A percentile compares a stretch with the other conserved stretches of the same genome.
These are phyloP conservation scores for Acacia pycnantha DNA, from an alignment of 331 rosid genomes.

Conservation along the genomic window DNA sequence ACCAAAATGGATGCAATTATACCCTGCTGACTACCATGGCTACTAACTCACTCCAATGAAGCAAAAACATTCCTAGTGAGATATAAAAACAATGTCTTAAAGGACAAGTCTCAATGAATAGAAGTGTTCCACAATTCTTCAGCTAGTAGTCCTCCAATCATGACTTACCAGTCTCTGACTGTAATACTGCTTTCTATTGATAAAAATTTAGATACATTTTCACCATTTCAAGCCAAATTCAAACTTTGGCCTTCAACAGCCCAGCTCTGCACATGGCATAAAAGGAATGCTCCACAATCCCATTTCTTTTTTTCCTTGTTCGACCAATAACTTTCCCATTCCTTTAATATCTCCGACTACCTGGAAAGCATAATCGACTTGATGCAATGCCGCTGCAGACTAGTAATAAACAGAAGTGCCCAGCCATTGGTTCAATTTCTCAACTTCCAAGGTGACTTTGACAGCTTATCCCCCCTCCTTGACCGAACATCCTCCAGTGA, in stretches of 20 bases:
- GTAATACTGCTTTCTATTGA: not conserved
- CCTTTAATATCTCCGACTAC: not conserved
- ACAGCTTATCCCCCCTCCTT: not conserved
- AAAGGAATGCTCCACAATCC: not conserved
- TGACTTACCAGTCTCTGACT: not conserved
- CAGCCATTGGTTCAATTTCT: not conserved
- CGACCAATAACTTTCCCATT: not conserved
- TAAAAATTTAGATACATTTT: not conserved
- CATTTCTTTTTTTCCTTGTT: not conserved
- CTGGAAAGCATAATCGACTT: not conserved
- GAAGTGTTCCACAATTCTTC: constrained; percentile 18
- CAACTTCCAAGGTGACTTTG: not conserved
- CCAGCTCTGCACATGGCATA: not conserved
- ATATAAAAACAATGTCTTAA: not conserved
- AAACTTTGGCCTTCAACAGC: not conserved
- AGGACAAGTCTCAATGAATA: not conserved
- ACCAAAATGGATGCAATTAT: not conserved
- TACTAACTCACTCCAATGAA: not conserved
- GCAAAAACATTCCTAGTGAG: constrained; percentile 11
- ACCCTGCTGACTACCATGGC: constrained; percentile 24
- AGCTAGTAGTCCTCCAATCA: constrained; percentile 13
- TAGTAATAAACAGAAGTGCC: constrained; percentile 9
- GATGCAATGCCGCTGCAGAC: not conserved
- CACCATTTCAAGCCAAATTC: not conserved
- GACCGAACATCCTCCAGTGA: not conserved